Evolutionary conservation across 2,329 filamentous ascomycete species (phyloP).

Genomic region (Sporothrix brunneoviolacea): DNA sequence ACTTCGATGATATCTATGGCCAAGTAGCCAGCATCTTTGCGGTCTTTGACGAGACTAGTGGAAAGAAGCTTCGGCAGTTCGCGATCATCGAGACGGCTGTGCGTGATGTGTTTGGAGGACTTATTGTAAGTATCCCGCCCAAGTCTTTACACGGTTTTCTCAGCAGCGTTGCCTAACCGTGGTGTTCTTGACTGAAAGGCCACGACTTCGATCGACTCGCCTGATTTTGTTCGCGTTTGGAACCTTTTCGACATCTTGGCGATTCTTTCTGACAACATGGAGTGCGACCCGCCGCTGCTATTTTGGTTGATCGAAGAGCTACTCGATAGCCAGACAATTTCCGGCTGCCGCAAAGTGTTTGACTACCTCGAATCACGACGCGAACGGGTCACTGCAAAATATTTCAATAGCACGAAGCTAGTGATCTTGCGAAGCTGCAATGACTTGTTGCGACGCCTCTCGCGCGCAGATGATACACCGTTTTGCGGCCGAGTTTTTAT

Average conservation of each 20-base stretch:
- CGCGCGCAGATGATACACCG: conserved; percentile 91
- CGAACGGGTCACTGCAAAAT: conserved; percentile 74
- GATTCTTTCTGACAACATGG: conserved; percentile 75
- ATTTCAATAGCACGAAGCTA: conserved; percentile 77
- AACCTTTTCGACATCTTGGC: conserved; percentile 89
- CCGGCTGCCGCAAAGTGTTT: conserved; percentile 84
- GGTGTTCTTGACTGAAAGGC: conserved; percentile 46
- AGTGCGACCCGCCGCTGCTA: conserved; percentile 70
- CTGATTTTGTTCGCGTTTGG: conserved; percentile 79
- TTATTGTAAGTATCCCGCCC: conserved; percentile 67
- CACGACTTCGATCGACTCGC: conserved; percentile 66
- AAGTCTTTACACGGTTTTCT: too few relatives aligned
- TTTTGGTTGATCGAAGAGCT: conserved; percentile 93
- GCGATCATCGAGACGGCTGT: conserved; percentile 78
- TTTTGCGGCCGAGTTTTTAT: conserved; percentile 98
- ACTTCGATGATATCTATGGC: conserved; percentile 47
- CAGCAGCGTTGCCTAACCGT: neutral
- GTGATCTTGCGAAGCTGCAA: conserved; percentile 93
- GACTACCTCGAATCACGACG: conserved; percentile 91
- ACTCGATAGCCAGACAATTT: conserved; percentile 90
- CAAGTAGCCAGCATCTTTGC: conserved; percentile 38
- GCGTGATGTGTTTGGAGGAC: conserved; percentile 69
- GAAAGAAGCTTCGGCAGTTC: conserved; percentile 49
- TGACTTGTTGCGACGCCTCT: conserved; percentile 84
- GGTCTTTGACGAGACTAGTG: conserved; percentile 22